phyloP scores from a whole-genome alignment of 2,329 filamentous ascomycete species.

The Alternaria gansuensis region DNA sequence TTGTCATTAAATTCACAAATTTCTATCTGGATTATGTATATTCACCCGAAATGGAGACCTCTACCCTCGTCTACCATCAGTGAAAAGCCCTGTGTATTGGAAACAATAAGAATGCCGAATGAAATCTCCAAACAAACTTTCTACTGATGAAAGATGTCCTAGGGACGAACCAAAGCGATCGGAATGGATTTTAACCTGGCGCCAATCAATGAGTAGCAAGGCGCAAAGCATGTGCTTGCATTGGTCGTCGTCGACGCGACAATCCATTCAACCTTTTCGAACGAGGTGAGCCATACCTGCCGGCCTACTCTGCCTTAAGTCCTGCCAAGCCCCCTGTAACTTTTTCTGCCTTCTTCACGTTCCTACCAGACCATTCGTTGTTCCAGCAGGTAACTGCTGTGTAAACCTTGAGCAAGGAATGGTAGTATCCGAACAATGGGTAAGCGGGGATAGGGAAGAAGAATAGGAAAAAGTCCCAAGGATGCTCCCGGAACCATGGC shows the following conservation, averaged over 20 bases:
- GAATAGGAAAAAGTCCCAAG: slow-evolving; percentile 32
- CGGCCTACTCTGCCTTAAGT: background rate
- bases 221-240: background rate
- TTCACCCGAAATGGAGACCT: background rate
- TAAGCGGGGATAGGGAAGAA: slow-evolving; percentile 30
- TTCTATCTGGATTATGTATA: background rate
- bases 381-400: slow-evolving; percentile 30
- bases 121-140: background rate
- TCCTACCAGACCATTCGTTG: slow-evolving; percentile 28
- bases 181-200: background rate
- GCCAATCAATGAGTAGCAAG: background rate
- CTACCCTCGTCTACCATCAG: background rate
- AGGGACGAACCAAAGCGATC: too few relatives aligned
- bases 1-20: background rate
- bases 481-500: slow-evolving; percentile 33
- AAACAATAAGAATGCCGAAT: slow-evolving; percentile 3
- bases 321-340: background rate
- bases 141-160: background rate
- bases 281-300: too few relatives aligned
- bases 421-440: slow-evolving; percentile 30
- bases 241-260: background rate
- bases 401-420: slow-evolving; percentile 31
- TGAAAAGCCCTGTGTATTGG: background rate
- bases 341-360: slow-evolving; percentile 6
- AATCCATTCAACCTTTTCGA: background rate